These are phyloP conservation scores for Tolypocladium cylindrosporum DNA, from an alignment of 2,329 filamentous ascomycete species.

Conservation along the genomic window DNA sequence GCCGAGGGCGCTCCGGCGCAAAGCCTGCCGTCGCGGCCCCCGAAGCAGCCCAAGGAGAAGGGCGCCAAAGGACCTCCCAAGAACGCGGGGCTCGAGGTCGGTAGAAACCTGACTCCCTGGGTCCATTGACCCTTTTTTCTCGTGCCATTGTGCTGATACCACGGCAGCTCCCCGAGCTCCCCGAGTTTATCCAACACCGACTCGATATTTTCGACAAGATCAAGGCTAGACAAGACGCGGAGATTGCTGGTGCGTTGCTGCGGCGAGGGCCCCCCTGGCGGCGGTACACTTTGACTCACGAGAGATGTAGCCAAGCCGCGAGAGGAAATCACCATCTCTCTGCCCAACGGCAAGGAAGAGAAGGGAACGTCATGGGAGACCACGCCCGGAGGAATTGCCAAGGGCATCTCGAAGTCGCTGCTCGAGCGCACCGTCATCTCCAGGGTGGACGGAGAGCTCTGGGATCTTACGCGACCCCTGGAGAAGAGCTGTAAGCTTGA, in stretches of 20 bases:
- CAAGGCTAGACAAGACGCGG: slow-evolving; percentile 73
- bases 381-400: slow-evolving; percentile 69
- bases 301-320: slow-evolving; percentile 51
- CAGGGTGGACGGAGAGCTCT: slow-evolving; percentile 72
- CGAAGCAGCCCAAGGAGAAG: slow-evolving; percentile 27
- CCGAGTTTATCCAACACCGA: slow-evolving; percentile 73
- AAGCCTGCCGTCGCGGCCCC: slow-evolving; percentile 23
- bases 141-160: slow-evolving; percentile 15
- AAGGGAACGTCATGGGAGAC: slow-evolving; percentile 84
- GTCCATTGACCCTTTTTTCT: slow-evolving; percentile 20
- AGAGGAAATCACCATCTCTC: slow-evolving; percentile 63
- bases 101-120: slow-evolving; percentile 9
- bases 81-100: slow-evolving; percentile 44
- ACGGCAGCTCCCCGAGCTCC: slow-evolving; percentile 34
- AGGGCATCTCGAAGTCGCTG: slow-evolving; percentile 73
- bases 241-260: slow-evolving; percentile 39
- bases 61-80: slow-evolving; percentile 38
- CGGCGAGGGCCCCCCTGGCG: background rate
- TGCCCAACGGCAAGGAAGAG: slow-evolving; percentile 61
- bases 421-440: slow-evolving; percentile 83
- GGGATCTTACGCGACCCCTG: slow-evolving; percentile 86
- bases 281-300: slow-evolving; percentile 2
- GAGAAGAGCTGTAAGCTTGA: slow-evolving; percentile 82
- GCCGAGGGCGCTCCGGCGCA: slow-evolving; percentile 22
- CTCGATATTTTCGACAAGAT: slow-evolving; percentile 82